Evolutionary conservation across 2,329 filamentous ascomycete genomes (phyloP), one percentile per base, ranked within the genome.

Genomic region (Cladophialophora bantiana): DNA sequence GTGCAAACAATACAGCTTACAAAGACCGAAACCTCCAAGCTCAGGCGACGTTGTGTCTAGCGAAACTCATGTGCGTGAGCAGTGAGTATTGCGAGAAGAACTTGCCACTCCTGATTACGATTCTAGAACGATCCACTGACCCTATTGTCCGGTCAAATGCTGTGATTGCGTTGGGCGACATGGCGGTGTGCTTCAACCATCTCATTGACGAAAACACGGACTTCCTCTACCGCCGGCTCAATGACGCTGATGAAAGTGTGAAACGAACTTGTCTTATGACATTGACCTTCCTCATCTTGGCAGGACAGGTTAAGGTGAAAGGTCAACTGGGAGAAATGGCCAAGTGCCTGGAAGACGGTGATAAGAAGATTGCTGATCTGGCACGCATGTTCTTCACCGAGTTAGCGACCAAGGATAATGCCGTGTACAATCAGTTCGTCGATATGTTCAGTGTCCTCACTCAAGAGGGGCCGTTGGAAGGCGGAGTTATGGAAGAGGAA

Each of bases 101-200:
- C 75, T 85, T 99, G 12, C 91, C 92, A 5, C 89, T 99, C 2
- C 89, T 99, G 67, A 97, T 99, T 79, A 98, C 94, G 15, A 98
- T 99, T 74, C 94, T 99, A 84, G 95, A 99, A 81, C 90, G 93
- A 35, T 97, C 93, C 1, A 88, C 92, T 36, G 93, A 97, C 74
- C 91, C 96, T 1, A 96, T 94, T 18, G 94, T 96, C 45, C 90
- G 95, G 59, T 96, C 92, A 74, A 99, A 99, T 76, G 92, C 96
- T 9, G 96, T 99, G 18, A 96, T 99, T 73, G 94, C 95, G 0
- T 88, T 99, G 0, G 95, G 95, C 45, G 95, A 99, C 77, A 99
- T 99, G 95, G 96, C 96, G 0, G 95, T 99, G 26, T 97, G 94
- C 85, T 99, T 99, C 85, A 99, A 99, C 76, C 95, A 99, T 76